Conservation (phyloP, 2,329 filamentous ascomycete genomes). For the Pestalotiopsis sp. region DNA sequence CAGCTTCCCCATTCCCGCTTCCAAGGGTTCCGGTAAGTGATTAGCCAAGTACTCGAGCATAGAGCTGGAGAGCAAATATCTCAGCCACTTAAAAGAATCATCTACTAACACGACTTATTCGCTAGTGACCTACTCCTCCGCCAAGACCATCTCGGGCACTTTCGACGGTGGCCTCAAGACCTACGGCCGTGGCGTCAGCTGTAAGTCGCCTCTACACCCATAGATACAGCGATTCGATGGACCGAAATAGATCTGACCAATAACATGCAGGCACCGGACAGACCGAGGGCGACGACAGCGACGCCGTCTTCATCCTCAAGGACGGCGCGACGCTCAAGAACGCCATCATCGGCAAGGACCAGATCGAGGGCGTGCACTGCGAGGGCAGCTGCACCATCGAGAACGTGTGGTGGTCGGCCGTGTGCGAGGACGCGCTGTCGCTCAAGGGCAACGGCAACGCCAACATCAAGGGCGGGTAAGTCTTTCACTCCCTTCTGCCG, state of each 20-base stretch:
- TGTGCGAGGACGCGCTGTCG: conserved; percentile 39
- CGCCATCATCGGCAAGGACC: conserved; percentile 40
- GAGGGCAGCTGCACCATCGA: conserved; percentile 25
- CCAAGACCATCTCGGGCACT: conserved; percentile 19
- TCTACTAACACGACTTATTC: background rate
- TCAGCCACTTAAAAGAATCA: background rate
- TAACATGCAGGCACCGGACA: conserved; percentile 33
- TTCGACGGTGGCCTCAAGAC: conserved; percentile 50
- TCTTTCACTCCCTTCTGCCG: conserved; percentile 14
- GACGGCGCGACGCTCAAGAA: conserved; percentile 36
- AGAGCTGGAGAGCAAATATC: background rate
- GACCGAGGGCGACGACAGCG: conserved; percentile 43
- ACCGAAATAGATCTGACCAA: background rate
- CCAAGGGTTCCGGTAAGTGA: conserved; percentile 22
- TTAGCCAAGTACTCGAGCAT: background rate
- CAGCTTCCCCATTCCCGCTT: conserved; percentile 29
- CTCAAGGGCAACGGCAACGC: conserved; percentile 28
- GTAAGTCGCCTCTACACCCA: conserved; percentile 14
- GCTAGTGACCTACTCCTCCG: conserved; percentile 22
- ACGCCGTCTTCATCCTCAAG: conserved; percentile 33
- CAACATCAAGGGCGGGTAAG: conserved; percentile 38
- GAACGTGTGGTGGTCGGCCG: conserved; percentile 37
- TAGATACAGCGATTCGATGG: no score
- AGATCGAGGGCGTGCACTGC: conserved; percentile 39
- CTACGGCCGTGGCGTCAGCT: conserved; percentile 46